Evolutionary conservation across 768 basidiomycete species (phyloP).

Genomic region (Boletus eberwhitei): DNA sequence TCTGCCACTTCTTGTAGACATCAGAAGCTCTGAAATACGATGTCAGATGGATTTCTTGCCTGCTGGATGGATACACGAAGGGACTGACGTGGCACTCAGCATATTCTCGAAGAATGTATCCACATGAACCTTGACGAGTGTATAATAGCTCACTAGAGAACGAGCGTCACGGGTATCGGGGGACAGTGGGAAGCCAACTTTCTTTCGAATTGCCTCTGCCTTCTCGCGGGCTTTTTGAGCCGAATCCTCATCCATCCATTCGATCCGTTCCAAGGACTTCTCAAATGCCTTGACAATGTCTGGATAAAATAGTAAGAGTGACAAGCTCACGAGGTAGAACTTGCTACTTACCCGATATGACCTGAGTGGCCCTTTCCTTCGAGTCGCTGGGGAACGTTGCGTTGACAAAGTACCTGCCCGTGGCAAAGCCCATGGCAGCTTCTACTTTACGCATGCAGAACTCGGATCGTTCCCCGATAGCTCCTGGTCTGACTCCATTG

Average conservation of each 20-base stretch:
- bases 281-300: slow-evolving; percentile 85
- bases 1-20: slow-evolving; percentile 67
- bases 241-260: slow-evolving; percentile 91
- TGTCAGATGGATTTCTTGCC: slow-evolving; percentile 4
- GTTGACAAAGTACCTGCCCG: slow-evolving; percentile 86
- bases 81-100: slow-evolving; percentile 52
- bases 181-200: slow-evolving; percentile 89
- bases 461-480: slow-evolving; percentile 77
- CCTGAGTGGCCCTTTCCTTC: slow-evolving; percentile 72
- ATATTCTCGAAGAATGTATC: slow-evolving; percentile 85
- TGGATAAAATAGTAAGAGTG: slow-evolving; percentile 28
- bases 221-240: slow-evolving; percentile 82
- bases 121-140: slow-evolving; percentile 57
- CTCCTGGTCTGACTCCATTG: slow-evolving; percentile 84
- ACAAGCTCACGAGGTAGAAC: neutral
- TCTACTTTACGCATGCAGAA: slow-evolving; percentile 77
- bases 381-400: slow-evolving; percentile 78
- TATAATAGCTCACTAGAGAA: slow-evolving; percentile 74
- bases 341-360: slow-evolving; percentile 64
- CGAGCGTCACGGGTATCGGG: slow-evolving; percentile 74
- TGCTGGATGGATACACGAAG: neutral
- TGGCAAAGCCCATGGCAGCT: slow-evolving; percentile 77
- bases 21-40: slow-evolving; percentile 47
- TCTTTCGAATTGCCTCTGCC: slow-evolving; percentile 58
- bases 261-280: slow-evolving; percentile 61